Base-by-base conservation (phyloP, 2,329 filamentous ascomycete species). In the Geosmithia putterillii region DNA sequence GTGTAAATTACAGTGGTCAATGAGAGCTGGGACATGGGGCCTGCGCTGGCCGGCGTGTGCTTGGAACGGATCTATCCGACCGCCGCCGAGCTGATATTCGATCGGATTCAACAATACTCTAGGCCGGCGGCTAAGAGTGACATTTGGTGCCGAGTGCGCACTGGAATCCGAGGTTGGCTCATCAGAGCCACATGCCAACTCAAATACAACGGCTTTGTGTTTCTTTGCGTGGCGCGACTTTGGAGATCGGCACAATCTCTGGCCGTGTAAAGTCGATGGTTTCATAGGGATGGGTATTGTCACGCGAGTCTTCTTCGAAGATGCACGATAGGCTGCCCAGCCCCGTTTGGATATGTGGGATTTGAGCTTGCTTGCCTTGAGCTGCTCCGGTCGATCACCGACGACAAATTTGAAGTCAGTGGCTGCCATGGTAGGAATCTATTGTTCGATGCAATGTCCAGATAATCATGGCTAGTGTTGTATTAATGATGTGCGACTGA, bases 1-100 rank as follows among this genome's bases (percentile, higher is more conserved):
- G 28, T 32, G 28, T 20, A 35, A 8, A 23, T 32, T 48, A 55
- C 54, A 56, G 25, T 56, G 52, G 34, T 56, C 54, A 7, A 53
- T 51, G 38, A 55, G 42, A 4, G 45, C 46, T 12, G 53, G 52
- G 4, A 55, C 48, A 43, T 50, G 48, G 1, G 48, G 41, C 42
- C 42, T 28, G 47, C 49, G 52, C 22, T 46, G 46, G 5, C 45
- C 47, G 8, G 54, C 52, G 45, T 55, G 51, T 3, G 53, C 45
- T 28, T 45, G 47, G 44, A 55, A 56, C 4, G 54, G 53, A 45
- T 55, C 53, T 19, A 53, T 48, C 7, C 53, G 49, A 18, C 49
- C 51, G 28, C 51, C 52, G 17, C 52, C 52, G 7, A 54, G 51
- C n/a, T 43, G 42, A 21, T 43, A 47, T 19, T 55, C 52, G 12